Percentiles rank a stretch among this genome's conserved stretches.
Evolutionary conservation across 2,329 filamentous ascomycete species (phyloP).

Genomic region (Nigrospora osmanthi): DNA sequence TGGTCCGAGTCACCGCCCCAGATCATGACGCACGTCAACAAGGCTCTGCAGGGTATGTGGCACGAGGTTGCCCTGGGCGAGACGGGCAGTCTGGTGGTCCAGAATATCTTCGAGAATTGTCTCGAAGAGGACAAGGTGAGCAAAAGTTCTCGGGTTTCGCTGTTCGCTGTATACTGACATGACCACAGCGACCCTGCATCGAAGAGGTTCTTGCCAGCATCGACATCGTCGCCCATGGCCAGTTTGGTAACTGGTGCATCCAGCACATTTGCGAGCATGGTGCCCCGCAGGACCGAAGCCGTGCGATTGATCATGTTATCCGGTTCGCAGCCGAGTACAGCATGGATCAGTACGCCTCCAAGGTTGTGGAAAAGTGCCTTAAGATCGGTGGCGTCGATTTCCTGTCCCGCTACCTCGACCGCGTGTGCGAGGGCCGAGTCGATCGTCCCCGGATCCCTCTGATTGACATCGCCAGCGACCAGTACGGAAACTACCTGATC

Average conservation of each 20-base stretch:
- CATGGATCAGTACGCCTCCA: conserved; percentile 98
- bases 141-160: background rate
- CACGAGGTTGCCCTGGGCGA: conserved; percentile 95
- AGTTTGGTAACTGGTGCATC: conserved; percentile 99
- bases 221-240: conserved; percentile 91
- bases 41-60: conserved; percentile 94
- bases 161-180: background rate
- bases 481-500: conserved; percentile 97
- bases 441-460: conserved; percentile 93
- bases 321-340: conserved; percentile 92
- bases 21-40: conserved; percentile 98
- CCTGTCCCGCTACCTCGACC: conserved; percentile 82
- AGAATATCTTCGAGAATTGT: conserved; percentile 99
- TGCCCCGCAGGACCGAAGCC: conserved; percentile 79
- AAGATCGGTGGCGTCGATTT: conserved; percentile 93
- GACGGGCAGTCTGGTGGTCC: conserved; percentile 94
- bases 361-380: conserved; percentile 97
- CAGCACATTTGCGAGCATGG: conserved; percentile 99
- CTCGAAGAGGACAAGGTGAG: conserved; percentile 94
- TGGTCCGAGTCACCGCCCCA: conserved; percentile 93
- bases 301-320: conserved; percentile 92
- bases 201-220: conserved; percentile 94
- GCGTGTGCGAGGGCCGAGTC: conserved; percentile 83
- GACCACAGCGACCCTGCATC: conserved; percentile 76
- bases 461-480: conserved; percentile 96